phyloP scores from a whole-genome alignment of 1,284 basidiomycete genomes.

The Trametes pubescens region DNA sequence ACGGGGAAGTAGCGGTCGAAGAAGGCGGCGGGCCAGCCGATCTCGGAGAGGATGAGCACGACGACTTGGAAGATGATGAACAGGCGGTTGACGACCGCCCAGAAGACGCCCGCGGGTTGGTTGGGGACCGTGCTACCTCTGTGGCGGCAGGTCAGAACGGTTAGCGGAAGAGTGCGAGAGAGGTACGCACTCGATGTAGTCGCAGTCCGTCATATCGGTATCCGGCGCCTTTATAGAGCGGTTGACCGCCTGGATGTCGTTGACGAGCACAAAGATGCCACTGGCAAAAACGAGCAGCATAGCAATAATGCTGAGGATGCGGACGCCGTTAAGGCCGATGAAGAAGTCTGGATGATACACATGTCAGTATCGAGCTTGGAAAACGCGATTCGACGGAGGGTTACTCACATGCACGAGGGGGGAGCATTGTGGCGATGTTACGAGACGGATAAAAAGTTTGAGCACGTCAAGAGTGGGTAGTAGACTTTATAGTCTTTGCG shows the following conservation, averaged over 20 bases:
- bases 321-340: constrained; percentile 81
- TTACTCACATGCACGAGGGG: constrained; percentile 25
- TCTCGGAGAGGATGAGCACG: constrained; percentile 81
- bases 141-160: constrained; percentile 11
- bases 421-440: constrained; percentile 14
- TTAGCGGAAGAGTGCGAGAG: not conserved
- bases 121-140: constrained; percentile 88
- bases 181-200: constrained; percentile 76
- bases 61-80: constrained; percentile 85
- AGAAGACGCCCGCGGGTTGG: constrained; percentile 88
- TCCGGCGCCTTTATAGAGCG: constrained; percentile 52
- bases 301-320: constrained; percentile 80
- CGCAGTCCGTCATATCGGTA: constrained; percentile 61
- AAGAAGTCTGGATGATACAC: constrained; percentile 62
- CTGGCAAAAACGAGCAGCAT: constrained; percentile 83
- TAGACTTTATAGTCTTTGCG: constrained; percentile 10
- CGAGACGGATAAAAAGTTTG: not conserved
- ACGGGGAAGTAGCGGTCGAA: constrained; percentile 88
- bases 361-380: not conserved
- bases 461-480: not conserved
- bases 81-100: constrained; percentile 85
- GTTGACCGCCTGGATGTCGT: constrained; percentile 82
- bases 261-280: constrained; percentile 82
- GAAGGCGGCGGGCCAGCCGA: constrained; percentile 79
- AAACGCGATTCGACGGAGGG: not conserved